phyloP scores from a whole-genome alignment of 2,329 filamentous ascomycete species.

The Penicillium brevicompactum region DNA sequence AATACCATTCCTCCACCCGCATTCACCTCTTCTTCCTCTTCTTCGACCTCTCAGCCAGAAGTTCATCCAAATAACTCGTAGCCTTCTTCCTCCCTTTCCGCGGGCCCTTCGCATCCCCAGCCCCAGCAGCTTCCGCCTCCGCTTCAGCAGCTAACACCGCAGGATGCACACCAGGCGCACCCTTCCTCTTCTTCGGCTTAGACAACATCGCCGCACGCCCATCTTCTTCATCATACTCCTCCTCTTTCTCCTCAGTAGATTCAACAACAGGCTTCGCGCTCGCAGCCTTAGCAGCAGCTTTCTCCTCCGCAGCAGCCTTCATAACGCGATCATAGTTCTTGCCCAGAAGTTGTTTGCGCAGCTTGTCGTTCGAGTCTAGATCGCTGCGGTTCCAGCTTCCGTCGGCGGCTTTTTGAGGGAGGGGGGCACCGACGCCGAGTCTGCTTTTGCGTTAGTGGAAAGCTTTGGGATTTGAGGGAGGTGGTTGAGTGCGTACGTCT shows the following conservation, averaged over 20 bases:
- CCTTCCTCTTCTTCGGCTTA: conserved; percentile 28
- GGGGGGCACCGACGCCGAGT: conserved; percentile 51
- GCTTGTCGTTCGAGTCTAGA: conserved; percentile 45
- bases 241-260: not conserved
- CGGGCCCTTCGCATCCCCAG: conserved; percentile 5
- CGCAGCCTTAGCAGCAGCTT: conserved; percentile 19
- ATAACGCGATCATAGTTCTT: conserved; percentile 42
- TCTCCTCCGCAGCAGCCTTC: conserved; percentile 34
- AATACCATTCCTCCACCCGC: not conserved
- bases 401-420: conserved; percentile 45
- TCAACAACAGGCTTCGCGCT: conserved; percentile 1
- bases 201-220: conserved; percentile 45
- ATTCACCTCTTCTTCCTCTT: conserved; percentile 52
- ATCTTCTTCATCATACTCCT: conserved; percentile 42
- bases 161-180: conserved; percentile 3
- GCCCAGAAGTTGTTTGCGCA: conserved; percentile 50
- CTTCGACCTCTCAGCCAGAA: conserved; percentile 49
- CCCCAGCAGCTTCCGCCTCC: not conserved
- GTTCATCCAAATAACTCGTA: conserved; percentile 57
- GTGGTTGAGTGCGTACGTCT: conserved; percentile 48
- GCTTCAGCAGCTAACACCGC: not conserved
- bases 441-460: conserved; percentile 28
- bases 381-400: conserved; percentile 44
- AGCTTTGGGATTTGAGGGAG: not conserved
- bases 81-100: conserved; percentile 41